Evolutionary conservation across 2,329 filamentous ascomycete genomes (phyloP).

Genomic region (Teratosphaeria epicoccoides): DNA sequence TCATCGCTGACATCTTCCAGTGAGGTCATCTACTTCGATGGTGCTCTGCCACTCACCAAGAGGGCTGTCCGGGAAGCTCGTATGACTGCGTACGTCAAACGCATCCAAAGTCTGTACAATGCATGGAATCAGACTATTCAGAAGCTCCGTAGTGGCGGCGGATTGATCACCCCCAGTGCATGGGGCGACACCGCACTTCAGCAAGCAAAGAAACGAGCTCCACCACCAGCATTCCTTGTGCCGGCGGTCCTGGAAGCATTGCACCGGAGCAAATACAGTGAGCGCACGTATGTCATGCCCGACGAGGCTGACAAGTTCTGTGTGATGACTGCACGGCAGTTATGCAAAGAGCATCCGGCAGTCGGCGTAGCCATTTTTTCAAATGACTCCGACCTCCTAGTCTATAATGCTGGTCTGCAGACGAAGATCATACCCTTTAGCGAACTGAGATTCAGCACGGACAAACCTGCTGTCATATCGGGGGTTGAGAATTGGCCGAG

Average conservation of each 20-base stretch:
- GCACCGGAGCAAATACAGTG: conserved; percentile 31
- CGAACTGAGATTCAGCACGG: background rate
- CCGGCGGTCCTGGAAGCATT: conserved; percentile 66
- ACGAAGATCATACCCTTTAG: conserved; percentile 59
- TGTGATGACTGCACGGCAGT: conserved; percentile 50
- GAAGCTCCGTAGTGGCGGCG: background rate
- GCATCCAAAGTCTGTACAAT: background rate
- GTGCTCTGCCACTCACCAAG: conserved; percentile 62
- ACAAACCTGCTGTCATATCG: conserved; percentile 3
- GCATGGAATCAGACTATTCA: background rate
- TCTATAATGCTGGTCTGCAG: conserved; percentile 55
- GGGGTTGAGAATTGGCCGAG: conserved; percentile 32
- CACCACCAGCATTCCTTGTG: conserved; percentile 61
- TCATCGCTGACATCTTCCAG: conserved; percentile 28
- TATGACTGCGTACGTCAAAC: background rate
- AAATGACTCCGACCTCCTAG: conserved; percentile 75
- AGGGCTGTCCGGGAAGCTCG: conserved; percentile 34
- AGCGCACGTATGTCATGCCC: conserved; percentile 51
- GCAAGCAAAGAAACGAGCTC: conserved; percentile 27
- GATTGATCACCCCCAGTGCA: background rate
- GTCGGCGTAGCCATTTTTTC: conserved; percentile 50
- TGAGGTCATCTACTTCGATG: conserved; percentile 73
- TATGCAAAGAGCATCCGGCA: conserved; percentile 27
- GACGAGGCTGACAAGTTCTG: conserved; percentile 82
- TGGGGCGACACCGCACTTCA: conserved; percentile 16